Base-by-base conservation (phyloP, 2,329 filamentous ascomycete species). In the Trichoderma cornu-damae region DNA sequence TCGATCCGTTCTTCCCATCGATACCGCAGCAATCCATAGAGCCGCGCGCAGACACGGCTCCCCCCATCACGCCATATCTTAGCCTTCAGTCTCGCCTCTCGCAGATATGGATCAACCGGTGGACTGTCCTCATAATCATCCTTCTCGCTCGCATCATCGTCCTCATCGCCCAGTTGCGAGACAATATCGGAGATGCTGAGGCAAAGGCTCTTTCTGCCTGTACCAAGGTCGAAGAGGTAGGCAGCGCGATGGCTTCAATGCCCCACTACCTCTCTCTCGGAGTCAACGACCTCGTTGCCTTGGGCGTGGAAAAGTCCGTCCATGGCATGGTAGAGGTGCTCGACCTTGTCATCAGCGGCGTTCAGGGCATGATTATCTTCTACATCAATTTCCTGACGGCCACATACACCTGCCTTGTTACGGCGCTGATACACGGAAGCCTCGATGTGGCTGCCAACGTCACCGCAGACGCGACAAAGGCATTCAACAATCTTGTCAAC, bases 221-320 rank as follows among this genome's bases (percentile, higher is more conserved):
- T 72, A 90, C 86, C 58, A 88, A 89, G 70, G 93, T 97, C 47
- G 93, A 99, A 75, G 90, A 90, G 64, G 84, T 96, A 64, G 94
- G 93, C 61, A 96, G 91, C 70, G 83, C 90, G 60, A 93, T 99
- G 90, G 94, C 93, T 37, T 97, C 94, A 35, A 96, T 97, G 91
- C 94, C 94, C 58, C 88, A 96, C 73, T 97, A 96, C 74, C 86
- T 97, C 69, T 89, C 92, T 2, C 78, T 82, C 51, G 94, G 94
- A 55, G 86, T 96, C 69, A 99, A 99, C 73, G 83, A 90, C 59
- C 76, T 97, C 64, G 88, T 90, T 6, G 89, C 90, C 30, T 80
- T 80, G 47, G 87, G 89, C 57, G 86, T 97, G 63, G 89, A 92
- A 64, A 85, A 87, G 65, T 85, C 90, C 7, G 85, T 97, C 62